Evolutionary conservation across 2,329 filamentous ascomycete genomes (phyloP), one percentile per base, ranked within the genome.

Genomic region (Phialemonium atrogriseum): DNA sequence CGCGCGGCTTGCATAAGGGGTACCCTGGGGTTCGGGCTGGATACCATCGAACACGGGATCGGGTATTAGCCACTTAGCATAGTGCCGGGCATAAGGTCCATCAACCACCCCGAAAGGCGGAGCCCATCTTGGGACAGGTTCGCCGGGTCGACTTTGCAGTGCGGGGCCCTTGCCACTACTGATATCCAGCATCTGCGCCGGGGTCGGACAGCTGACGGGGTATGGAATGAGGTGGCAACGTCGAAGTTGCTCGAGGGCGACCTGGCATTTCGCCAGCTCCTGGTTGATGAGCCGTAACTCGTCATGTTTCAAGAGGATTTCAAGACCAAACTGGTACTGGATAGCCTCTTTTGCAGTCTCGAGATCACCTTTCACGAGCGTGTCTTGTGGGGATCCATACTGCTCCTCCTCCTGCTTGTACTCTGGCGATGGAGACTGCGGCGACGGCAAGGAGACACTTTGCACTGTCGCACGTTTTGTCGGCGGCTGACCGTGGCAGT

Each of bases 211-310:
- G 41, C 75, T 74, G 41, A 79, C 75, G 19, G 89, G 88, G 55
- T 87, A 96, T 5, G 89, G 89, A 46, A 94, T 89, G 44, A 96
- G 68, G 52, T 91, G 80, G 60, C 88, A 95, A 38, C 91, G 80
- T 46, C 91, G 83, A 41, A 98, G 67, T 61, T 96, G 91, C 60
- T 98, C 91, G 45, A 96, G 70, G 9, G 88, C 86, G 42, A 88
- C 67, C 62, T 96, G 88, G 52, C 88, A 95, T 64, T 95, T 96
- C 43, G 86, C 89, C 43, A 96, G 72, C 62, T 96, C 91, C 59
- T 94, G 87, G 52, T 96, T 86, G 56, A 96, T 94, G 45, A 94
- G 69, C 35, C 88, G 84, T 37, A 96, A 64, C 63, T 98, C 91
- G 49, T 91, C 79, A 59, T 98, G 91, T 67, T 95, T 96, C 54